These are phyloP conservation scores for Boletus huronensis DNA, from an alignment of 768 basidiomycete genomes.

Conservation along the genomic window DNA sequence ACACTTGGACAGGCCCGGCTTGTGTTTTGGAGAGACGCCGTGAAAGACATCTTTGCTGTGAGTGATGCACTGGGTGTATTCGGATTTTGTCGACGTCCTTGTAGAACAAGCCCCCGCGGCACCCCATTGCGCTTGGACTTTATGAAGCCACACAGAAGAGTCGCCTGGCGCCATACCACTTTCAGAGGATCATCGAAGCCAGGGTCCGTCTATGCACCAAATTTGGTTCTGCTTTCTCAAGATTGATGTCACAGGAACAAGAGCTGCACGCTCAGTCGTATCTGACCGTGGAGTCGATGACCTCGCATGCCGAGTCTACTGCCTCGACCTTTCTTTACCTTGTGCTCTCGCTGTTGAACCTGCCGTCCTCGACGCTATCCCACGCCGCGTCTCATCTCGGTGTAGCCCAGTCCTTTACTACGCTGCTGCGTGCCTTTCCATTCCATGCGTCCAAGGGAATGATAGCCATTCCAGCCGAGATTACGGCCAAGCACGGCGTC, in stretches of 20 bases:
- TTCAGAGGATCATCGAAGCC: conserved; percentile 82
- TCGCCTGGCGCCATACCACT: conserved; percentile 66
- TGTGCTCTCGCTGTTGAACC: conserved; percentile 61
- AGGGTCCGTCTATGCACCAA: conserved; percentile 47
- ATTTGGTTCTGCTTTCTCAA: conserved; percentile 12
- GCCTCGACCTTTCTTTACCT: conserved; percentile 76
- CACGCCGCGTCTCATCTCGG: conserved; percentile 85
- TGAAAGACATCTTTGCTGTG: conserved; percentile 66
- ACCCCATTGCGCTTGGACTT: conserved; percentile 77
- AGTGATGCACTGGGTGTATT: conserved; percentile 21
- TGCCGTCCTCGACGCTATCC: conserved; percentile 54
- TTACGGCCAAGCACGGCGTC: conserved; percentile 74
- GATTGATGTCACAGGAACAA: conserved; percentile 46
- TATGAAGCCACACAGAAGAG: conserved; percentile 48
- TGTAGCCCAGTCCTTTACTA: conserved; percentile 64
- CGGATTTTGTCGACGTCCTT: conserved; percentile 16
- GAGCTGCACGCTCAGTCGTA: conserved; percentile 64
- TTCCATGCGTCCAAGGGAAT: conserved; percentile 70
- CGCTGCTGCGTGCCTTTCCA: conserved; percentile 71
- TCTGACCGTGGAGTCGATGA: conserved; percentile 64
- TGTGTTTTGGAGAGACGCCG: conserved; percentile 84
- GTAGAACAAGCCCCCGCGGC: conserved; percentile 72
- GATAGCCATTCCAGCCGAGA: conserved; percentile 77
- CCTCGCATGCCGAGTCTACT: conserved; percentile 75
- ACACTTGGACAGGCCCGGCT: conserved; percentile 79